Evolutionary conservation across 2,329 filamentous ascomycete genomes (phyloP).

Genomic region (Colletotrichum coccodes): DNA sequence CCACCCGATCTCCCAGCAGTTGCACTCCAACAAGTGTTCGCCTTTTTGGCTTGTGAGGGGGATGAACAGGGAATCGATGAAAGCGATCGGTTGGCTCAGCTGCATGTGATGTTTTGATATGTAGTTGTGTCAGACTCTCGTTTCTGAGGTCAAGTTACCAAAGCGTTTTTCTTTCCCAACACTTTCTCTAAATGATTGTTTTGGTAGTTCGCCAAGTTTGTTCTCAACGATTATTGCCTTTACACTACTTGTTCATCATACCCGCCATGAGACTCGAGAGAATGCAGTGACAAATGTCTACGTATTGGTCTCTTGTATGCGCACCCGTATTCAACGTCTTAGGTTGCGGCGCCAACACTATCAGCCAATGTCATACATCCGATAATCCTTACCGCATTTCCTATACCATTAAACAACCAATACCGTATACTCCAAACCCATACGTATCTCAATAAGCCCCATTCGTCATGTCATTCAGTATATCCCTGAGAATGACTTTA

Average conservation of each 20-base stretch:
- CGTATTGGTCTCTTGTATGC: not conserved
- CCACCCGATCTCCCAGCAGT: conserved; percentile 13
- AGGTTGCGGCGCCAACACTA: not conserved
- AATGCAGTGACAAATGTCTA: not conserved
- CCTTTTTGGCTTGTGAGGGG: not conserved
- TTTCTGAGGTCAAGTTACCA: not conserved
- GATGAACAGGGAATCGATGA: not conserved
- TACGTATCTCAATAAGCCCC: conserved; percentile 47
- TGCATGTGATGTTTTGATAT: not conserved
- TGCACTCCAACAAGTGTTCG: not conserved
- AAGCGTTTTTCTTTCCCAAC: not conserved
- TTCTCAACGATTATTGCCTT: not conserved
- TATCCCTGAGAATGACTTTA: conserved; percentile 77
- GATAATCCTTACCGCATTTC: conserved; percentile 14
- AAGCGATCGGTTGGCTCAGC: not conserved
- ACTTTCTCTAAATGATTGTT: not conserved
- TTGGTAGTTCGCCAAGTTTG: not conserved
- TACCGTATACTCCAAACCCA: conserved; percentile 20
- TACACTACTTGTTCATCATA: not conserved
- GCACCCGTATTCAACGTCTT: not conserved
- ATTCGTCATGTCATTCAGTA: conserved; percentile 76
- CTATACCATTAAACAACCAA: not conserved
- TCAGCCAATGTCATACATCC: not conserved
- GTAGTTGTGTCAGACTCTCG: not conserved
- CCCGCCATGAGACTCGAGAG: not conserved